Evolutionary conservation across 352 stramenopile species (phyloP).

Genomic region (Phytophthora boehmeriae): DNA sequence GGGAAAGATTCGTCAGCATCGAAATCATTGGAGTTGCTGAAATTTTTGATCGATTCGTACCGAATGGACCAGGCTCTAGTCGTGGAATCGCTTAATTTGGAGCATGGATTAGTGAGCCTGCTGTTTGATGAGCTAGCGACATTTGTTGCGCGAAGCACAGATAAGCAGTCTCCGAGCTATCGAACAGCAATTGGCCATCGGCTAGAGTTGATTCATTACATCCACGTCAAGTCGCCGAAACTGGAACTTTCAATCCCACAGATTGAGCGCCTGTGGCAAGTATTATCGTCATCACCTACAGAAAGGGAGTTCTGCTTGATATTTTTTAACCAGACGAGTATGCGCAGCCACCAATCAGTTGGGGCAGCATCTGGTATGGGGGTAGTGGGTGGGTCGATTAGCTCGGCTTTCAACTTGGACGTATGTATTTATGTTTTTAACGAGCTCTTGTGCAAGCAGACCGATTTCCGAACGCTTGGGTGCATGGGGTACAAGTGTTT

Average conservation of each 20-base stretch:
- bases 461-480: constrained; percentile 73
- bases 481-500: constrained; percentile 88
- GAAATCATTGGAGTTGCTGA: constrained; percentile 82
- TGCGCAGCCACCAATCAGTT: constrained; percentile 49
- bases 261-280: constrained; percentile 76
- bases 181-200: constrained; percentile 81
- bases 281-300: constrained; percentile 72
- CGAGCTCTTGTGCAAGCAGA: constrained; percentile 80
- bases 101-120: constrained; percentile 73
- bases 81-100: constrained; percentile 74
- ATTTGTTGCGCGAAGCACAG: constrained; percentile 64
- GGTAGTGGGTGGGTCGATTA: constrained; percentile 48
- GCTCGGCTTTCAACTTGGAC: constrained; percentile 73
- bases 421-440: constrained; percentile 87
- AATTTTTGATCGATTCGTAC: constrained; percentile 89
- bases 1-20: constrained; percentile 56
- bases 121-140: constrained; percentile 87
- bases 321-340: constrained; percentile 86
- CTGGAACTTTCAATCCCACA: constrained; percentile 78
- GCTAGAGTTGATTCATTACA: constrained; percentile 86
- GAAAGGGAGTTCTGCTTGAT: constrained; percentile 83
- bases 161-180: constrained; percentile 62
- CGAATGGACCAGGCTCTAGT: constrained; percentile 66
- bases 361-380: constrained; percentile 22
- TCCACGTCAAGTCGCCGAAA: constrained; percentile 82